Evolutionary conservation across 495 filamentous ascomycete species (phyloP).

Genomic region (Polyplosphaeria fusca): DNA sequence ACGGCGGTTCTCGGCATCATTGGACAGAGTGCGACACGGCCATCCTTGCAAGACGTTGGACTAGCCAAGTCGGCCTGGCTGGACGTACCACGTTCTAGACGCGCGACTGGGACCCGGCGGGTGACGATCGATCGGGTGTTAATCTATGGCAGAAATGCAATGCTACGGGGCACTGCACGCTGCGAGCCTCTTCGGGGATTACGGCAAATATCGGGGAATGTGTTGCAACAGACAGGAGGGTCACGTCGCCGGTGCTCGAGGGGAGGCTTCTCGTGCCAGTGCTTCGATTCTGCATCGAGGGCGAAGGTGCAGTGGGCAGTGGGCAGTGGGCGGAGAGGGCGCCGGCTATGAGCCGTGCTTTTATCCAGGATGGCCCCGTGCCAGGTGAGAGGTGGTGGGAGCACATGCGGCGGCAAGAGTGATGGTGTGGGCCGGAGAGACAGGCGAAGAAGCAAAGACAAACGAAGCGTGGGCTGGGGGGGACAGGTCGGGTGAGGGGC

Average conservation of each 20-base stretch:
- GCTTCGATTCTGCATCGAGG: background rate
- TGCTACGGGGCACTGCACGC: conserved; percentile 15
- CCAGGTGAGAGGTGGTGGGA: background rate
- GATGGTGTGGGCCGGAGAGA: background rate
- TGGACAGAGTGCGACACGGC: background rate
- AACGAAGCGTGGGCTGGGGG: background rate
- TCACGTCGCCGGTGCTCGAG: background rate
- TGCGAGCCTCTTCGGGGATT: conserved; percentile 3
- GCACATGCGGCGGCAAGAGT: background rate
- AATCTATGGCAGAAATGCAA: conserved; percentile 10
- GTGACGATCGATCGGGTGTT: conserved; percentile 12
- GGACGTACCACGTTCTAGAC: conserved; percentile 12
- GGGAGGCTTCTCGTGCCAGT: background rate
- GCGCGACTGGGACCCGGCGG: background rate
- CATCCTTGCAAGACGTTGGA: background rate
- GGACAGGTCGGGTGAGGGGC: background rate
- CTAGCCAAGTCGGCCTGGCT: background rate
- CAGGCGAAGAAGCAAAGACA: background rate
- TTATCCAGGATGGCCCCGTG: conserved; percentile 21
- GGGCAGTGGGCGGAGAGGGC: background rate
- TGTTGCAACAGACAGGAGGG: background rate
- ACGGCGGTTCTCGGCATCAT: background rate
- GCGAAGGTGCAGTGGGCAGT: background rate
- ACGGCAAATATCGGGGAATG: conserved; percentile 2
- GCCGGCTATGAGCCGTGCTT: conserved; percentile 9